A percentile compares a stretch with the other conserved stretches of the same genome.
phyloP scores from a whole-genome alignment of 176 grass and related monocot species.

The Hordeum marinum region DNA sequence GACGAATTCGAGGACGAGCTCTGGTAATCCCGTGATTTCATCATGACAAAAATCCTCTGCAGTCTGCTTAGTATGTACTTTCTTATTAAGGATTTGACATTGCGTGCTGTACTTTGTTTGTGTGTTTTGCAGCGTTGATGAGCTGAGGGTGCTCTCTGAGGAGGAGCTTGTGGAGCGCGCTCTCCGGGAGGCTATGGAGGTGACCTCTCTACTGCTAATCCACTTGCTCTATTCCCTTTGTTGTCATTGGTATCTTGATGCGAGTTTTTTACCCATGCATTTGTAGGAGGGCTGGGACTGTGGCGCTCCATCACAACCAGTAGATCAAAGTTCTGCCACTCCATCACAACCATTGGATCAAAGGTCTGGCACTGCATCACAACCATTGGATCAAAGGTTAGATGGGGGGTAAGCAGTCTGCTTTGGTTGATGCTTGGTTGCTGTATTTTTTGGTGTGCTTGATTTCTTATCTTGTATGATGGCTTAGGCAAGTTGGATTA shows the following conservation, averaged over 20 bases:
- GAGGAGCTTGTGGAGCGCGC: conserved; percentile 75
- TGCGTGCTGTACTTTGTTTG: too few relatives aligned
- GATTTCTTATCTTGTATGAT: conserved; percentile 26
- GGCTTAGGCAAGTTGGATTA: conserved; percentile 25
- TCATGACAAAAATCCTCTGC: not conserved
- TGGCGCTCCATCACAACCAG: not conserved
- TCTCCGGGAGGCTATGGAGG: conserved; percentile 64
- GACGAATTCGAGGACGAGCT: conserved; percentile 66
- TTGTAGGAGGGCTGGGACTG: conserved; percentile 23
- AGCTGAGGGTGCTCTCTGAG: conserved; percentile 69
- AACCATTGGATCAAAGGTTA: conserved; percentile 11
- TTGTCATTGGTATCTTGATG: not conserved
- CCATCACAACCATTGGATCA: not conserved
- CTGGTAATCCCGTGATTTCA: conserved; percentile 37
- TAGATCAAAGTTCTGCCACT: conserved; percentile 18
- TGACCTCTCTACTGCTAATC: not conserved
- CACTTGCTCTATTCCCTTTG: not conserved
- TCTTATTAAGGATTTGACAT: not conserved
- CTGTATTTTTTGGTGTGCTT: conserved; percentile 14
- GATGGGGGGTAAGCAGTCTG: conserved; percentile 33
- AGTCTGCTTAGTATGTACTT: not conserved
- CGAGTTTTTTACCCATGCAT: not conserved
- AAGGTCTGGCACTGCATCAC: not conserved
- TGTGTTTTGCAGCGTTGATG: conserved; percentile 54
- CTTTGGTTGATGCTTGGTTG: conserved; percentile 4